Percentiles rank a stretch among this genome's conserved stretches.
Evolutionary conservation across 1,284 basidiomycete species (phyloP).

Genomic region (Apiotrichum gracile): DNA sequence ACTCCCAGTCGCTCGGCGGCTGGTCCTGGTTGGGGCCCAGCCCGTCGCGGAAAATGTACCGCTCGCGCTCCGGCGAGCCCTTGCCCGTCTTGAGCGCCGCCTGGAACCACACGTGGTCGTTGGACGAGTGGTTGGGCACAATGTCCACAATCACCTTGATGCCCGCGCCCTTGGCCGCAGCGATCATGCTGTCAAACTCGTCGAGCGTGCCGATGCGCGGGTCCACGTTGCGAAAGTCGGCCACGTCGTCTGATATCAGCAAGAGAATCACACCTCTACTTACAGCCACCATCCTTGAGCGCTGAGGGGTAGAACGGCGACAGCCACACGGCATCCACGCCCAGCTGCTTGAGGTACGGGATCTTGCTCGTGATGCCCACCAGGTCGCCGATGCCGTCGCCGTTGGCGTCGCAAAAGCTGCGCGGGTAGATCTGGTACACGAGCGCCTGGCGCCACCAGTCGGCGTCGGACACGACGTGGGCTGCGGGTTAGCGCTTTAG

Average conservation of each 20-base stretch:
- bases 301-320: slow-evolving; percentile 67
- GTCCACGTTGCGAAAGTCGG: slow-evolving; percentile 68
- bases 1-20: slow-evolving; percentile 69
- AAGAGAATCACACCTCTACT: not conserved
- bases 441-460: slow-evolving; percentile 62
- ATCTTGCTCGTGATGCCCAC: slow-evolving; percentile 61
- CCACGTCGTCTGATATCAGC: slow-evolving; percentile 54
- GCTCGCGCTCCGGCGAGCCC: slow-evolving; percentile 59
- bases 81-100: slow-evolving; percentile 57
- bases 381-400: slow-evolving; percentile 69
- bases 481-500: not conserved
- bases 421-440: slow-evolving; percentile 71
- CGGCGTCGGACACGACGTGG: not conserved
- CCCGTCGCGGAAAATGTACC: slow-evolving; percentile 68
- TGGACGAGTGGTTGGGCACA: slow-evolving; percentile 73
- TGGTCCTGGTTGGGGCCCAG: slow-evolving; percentile 49
- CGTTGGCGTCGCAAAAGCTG: slow-evolving; percentile 64
- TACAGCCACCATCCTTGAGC: slow-evolving; percentile 64
- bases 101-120: slow-evolving; percentile 71
- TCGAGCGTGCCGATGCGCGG: slow-evolving; percentile 65
- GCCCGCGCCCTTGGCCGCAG: slow-evolving; percentile 57
- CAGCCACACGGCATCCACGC: slow-evolving; percentile 68
- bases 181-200: slow-evolving; percentile 63
- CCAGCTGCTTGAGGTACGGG: slow-evolving; percentile 64
- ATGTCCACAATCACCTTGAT: slow-evolving; percentile 76